Evolutionary conservation across 495 filamentous ascomycete genomes (phyloP).

Genomic region (Penicillium herquei): DNA sequence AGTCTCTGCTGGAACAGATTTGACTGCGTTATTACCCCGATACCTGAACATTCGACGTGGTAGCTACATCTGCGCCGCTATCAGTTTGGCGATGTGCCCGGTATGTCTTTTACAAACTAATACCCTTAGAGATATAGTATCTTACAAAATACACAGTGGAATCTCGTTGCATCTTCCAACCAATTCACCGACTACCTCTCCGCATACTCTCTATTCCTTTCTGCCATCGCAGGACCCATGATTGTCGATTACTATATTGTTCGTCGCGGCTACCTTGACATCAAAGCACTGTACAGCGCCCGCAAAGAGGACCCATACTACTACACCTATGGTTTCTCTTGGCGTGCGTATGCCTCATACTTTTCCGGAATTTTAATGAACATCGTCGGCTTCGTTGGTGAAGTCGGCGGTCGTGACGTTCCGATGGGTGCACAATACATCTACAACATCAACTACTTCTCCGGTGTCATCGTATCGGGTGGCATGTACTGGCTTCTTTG

Average conservation of each 20-base stretch:
- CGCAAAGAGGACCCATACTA: slow-evolving; percentile 67
- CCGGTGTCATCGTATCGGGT: slow-evolving; percentile 70
- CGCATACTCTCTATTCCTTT: slow-evolving; percentile 93
- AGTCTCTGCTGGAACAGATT: slow-evolving; percentile 84
- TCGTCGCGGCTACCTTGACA: slow-evolving; percentile 75
- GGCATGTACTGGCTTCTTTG: slow-evolving; percentile 69
- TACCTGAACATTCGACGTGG: slow-evolving; percentile 88
- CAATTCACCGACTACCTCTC: slow-evolving; percentile 94
- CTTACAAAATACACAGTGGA: slow-evolving; percentile 51
- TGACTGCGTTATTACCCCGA: slow-evolving; percentile 85
- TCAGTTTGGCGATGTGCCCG: slow-evolving; percentile 87
- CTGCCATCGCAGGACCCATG: slow-evolving; percentile 88
- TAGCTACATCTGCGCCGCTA: slow-evolving; percentile 80
- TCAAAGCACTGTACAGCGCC: slow-evolving; percentile 77
- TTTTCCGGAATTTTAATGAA: slow-evolving; percentile 86
- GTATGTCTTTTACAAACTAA: slow-evolving; percentile 25
- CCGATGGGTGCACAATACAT: slow-evolving; percentile 79
- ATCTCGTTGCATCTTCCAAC: slow-evolving; percentile 72
- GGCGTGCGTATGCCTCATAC: slow-evolving; percentile 82
- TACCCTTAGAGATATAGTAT: background rate
- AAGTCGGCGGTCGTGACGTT: slow-evolving; percentile 64
- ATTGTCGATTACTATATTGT: slow-evolving; percentile 89
- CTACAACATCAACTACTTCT: slow-evolving; percentile 89
- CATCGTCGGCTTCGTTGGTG: slow-evolving; percentile 87
- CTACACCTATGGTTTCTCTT: slow-evolving; percentile 71